Percentiles rank a stretch among this genome's conserved stretches.
These are phyloP conservation scores for Chlorencoelia australis DNA, from an alignment of 2,329 filamentous ascomycete genomes.

Conservation along the genomic window DNA sequence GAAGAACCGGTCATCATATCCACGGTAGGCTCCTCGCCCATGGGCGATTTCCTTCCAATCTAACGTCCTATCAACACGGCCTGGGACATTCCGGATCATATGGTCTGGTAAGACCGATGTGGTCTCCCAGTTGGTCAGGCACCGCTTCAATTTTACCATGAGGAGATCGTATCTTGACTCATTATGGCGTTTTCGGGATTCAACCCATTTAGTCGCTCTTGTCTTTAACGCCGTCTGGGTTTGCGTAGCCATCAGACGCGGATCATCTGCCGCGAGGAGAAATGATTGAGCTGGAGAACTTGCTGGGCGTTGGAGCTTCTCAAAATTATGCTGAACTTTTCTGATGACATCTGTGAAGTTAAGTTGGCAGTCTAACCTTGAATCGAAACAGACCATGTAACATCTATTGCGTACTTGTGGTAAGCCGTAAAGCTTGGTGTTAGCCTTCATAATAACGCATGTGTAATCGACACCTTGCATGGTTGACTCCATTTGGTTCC, in stretches of 20 bases:
- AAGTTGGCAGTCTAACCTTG: not conserved
- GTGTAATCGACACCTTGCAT: conserved; percentile 41
- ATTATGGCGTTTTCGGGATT: conserved; percentile 40
- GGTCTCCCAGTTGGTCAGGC: conserved; percentile 49
- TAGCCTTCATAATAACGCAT: conserved; percentile 38
- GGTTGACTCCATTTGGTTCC: conserved; percentile 29
- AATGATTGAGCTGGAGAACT: conserved; percentile 54
- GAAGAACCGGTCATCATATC: conserved; percentile 49
- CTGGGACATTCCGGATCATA: conserved; percentile 35
- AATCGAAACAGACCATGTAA: conserved; percentile 48
- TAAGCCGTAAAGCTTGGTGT: conserved; percentile 63
- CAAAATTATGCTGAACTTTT: not conserved
- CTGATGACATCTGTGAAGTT: not conserved
- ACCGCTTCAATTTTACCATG: conserved; percentile 41
- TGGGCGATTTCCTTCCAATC: conserved; percentile 57
- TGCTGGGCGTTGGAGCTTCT: conserved; percentile 37
- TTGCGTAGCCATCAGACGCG: conserved; percentile 19
- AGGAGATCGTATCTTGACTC: conserved; percentile 38
- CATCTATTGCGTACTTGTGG: conserved; percentile 58
- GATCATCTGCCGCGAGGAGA: conserved; percentile 41
- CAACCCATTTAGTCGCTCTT: not conserved
- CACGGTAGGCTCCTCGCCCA: conserved; percentile 37
- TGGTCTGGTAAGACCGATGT: conserved; percentile 44
- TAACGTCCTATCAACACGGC: conserved; percentile 47
- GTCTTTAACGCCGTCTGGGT: no score